phyloP scores from a whole-genome alignment of 169 alveolate genomes.

The Plasmodium falciparum region DNA sequence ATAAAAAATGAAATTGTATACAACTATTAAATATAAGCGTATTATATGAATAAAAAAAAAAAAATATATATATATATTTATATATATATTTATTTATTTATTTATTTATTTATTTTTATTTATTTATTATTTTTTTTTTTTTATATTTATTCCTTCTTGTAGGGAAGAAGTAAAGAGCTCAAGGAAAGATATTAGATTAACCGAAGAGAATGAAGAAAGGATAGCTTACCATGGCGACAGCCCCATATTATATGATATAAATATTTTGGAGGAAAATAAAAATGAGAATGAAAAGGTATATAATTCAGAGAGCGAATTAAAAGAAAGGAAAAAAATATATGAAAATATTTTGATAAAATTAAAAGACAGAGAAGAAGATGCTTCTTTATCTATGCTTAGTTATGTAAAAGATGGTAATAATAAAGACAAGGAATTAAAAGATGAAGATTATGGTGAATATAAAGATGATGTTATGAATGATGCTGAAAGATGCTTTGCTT shows the following conservation, averaged over 20 bases:
- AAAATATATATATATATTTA: background rate
- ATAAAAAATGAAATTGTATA: background rate
- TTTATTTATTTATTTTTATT: background rate
- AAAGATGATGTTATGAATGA: background rate
- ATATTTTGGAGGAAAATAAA: background rate
- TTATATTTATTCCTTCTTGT: too few species aligned
- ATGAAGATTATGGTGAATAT: background rate
- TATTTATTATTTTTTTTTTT: too few species aligned
- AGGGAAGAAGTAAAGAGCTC: background rate
- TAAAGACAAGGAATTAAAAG: background rate
- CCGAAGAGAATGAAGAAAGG: constrained; percentile 13
- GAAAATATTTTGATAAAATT: constrained; percentile 10
- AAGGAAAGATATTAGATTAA: background rate
- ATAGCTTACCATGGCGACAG: constrained; percentile 10
- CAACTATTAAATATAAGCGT: background rate
- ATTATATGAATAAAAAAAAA: background rate
- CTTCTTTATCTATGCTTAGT: too few species aligned
- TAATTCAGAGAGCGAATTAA: constrained; percentile 34
- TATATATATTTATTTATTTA: background rate
- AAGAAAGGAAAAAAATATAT: constrained; percentile 33
- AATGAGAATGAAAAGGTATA: background rate
- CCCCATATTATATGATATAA: background rate
- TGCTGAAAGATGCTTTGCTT: background rate
- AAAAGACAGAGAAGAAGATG: background rate
- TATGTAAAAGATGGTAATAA: background rate